Conservation (phyloP, 2,329 filamentous ascomycete species). For the Trichophyton verrucosum region DNA sequence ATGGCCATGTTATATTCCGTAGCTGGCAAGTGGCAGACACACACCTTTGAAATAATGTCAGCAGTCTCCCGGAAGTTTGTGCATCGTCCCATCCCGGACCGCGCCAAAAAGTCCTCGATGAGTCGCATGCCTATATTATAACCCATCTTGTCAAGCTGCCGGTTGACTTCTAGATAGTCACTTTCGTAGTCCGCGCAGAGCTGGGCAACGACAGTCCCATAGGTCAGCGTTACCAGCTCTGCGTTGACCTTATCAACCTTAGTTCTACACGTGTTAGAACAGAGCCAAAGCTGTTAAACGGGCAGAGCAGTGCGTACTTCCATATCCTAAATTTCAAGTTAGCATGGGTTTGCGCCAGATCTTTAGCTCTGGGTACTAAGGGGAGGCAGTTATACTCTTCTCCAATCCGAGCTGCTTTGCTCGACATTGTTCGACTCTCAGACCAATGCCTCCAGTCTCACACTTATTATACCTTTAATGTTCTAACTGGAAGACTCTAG, state of each 20-base stretch:
- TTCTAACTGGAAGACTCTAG: too few relatives aligned
- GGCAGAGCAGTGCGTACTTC: constrained; percentile 59
- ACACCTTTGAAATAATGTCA: constrained; percentile 75
- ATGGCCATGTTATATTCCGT: neutral
- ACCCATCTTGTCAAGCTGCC: constrained; percentile 96
- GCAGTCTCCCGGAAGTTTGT: constrained; percentile 90
- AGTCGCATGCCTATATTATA: constrained; percentile 94
- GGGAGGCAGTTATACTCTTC: constrained; percentile 51
- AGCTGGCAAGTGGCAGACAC: neutral
- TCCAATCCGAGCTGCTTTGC: constrained; percentile 56
- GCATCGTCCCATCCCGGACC: constrained; percentile 80
- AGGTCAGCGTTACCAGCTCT: constrained; percentile 91
- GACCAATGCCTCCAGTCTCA: neutral
- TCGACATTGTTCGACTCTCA: constrained; percentile 30
- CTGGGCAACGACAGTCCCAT: constrained; percentile 93
- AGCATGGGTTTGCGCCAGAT: neutral
- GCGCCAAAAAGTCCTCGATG: constrained; percentile 95
- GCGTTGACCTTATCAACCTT: constrained; percentile 96
- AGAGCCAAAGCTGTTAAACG: neutral
- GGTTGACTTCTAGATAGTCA: constrained; percentile 92
- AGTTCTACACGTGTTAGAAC: constrained; percentile 47
- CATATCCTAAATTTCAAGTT: constrained; percentile 53
- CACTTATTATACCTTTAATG: neutral
- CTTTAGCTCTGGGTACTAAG: neutral
- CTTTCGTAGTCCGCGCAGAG: constrained; percentile 92